Evolutionary conservation across 768 basidiomycete species (phyloP), one percentile per base, ranked within the genome.

Genomic region (Vararia minispora): DNA sequence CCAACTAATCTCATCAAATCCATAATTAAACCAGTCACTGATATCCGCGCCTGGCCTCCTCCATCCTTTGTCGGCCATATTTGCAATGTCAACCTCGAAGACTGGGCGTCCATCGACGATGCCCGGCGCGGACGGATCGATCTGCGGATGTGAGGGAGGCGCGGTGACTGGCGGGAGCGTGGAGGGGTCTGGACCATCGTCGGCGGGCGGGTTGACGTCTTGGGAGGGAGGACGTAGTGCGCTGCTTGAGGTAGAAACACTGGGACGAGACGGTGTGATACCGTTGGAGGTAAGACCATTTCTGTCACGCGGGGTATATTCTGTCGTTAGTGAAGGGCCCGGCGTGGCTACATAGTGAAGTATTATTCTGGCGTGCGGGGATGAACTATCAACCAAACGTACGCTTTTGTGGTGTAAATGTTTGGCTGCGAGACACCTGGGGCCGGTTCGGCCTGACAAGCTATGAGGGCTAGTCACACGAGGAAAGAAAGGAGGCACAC

Each of bases 11-110:
- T 99, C 95, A 58, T 99, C 95, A 52, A 98, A 98, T 0, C 95
- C 95, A 50, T 95, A 98, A 60, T 99, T 98, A 62, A 99, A 99
- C 84, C 91, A 99, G 63, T 97, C 92, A 48, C 85, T 83, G 44
- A 95, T 68, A 63, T 95, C 90, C 4, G 86, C 79, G 24, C 95
- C 95, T 6, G 91, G 84, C 42, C 79, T 62, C 44, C 95, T 66
- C 95, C 95, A 99, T 4, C 80, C 79, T 53, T 94, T 94, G 44
- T 88, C 84, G 7, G 70, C 61, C 65, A 83, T 66, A 20, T 75
- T 73, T 31, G 57, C 69, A 34, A 94, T 50, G 54, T 95, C 92
- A 20, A 90, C 70, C 39, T 95, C 91, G 25, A 88, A 74, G 30
- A 95, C 84, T 21, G 77, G 80, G 36, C 73, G 79, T 8, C 87